Percentiles rank a stretch among this genome's conserved stretches.
Evolutionary conservation across 441 rosid genomes (phyloP).

Genomic region (Lepidium campestre): DNA sequence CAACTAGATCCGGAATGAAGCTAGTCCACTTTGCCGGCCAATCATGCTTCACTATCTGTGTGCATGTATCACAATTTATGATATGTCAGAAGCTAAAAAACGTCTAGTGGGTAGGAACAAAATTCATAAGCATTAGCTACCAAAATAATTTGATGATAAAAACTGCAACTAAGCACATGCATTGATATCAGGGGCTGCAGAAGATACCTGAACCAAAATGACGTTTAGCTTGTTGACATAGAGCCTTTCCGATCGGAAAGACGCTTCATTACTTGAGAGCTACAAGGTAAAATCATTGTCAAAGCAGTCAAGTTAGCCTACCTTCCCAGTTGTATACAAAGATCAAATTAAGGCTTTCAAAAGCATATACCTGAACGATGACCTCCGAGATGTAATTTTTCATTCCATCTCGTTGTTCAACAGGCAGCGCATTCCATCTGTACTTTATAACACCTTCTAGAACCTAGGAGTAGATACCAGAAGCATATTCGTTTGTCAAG

Average conservation of each 20-base stretch:
- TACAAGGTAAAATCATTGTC: slow-evolving; percentile 26
- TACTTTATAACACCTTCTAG: slow-evolving; percentile 98
- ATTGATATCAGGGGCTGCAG: background rate
- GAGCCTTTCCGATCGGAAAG: slow-evolving; percentile 82
- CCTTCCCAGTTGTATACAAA: background rate
- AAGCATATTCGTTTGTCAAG: background rate
- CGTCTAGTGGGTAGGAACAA: background rate
- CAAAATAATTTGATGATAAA: background rate
- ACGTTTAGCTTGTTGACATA: slow-evolving; percentile 95
- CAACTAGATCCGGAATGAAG: slow-evolving; percentile 98
- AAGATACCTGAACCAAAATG: slow-evolving; percentile 93
- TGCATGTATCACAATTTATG: slow-evolving; percentile 4
- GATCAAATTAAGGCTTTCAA: background rate
- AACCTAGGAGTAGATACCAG: slow-evolving; percentile 47
- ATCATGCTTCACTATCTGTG: slow-evolving; percentile 99
- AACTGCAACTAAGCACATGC: background rate
- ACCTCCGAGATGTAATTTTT: slow-evolving; percentile 98
- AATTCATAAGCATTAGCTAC: slow-evolving; percentile 3
- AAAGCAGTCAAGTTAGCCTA: background rate
- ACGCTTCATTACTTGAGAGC: slow-evolving; percentile 91
- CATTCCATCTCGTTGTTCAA: slow-evolving; percentile 99
- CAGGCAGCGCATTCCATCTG: slow-evolving; percentile 99
- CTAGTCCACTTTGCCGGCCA: slow-evolving; percentile 99
- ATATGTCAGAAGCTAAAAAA: background rate
- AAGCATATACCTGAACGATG: slow-evolving; percentile 80